phyloP scores from a whole-genome alignment of 148 eudicot species.

The Persicaria maculosa region DNA sequence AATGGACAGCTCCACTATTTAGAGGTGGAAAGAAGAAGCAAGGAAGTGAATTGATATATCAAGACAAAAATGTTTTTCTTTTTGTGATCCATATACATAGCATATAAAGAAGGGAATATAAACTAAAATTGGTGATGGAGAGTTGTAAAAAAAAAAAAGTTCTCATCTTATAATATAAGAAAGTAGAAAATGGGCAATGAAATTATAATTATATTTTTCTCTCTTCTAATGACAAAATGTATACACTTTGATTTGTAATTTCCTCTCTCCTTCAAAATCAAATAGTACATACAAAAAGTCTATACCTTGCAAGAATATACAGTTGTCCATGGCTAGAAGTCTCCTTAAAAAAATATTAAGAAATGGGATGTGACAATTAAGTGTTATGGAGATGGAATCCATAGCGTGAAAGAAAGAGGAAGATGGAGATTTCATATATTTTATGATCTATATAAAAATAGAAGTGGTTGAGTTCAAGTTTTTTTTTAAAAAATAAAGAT shows the following conservation, averaged over 20 bases:
- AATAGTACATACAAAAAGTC: neutral
- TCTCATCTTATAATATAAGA: no score
- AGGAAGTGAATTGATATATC: neutral
- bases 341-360: constrained; percentile 5
- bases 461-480: constrained; percentile 9
- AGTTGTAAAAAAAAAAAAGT: no score
- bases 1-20: neutral
- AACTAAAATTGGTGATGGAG: no score
- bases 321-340: constrained; percentile 3
- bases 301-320: constrained; percentile 10
- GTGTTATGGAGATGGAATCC: constrained; percentile 7
- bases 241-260: neutral
- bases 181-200: neutral
- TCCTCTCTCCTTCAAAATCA: neutral
- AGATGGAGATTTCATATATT: neutral
- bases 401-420: constrained; percentile 8
- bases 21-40: neutral
- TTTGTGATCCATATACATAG: neutral
- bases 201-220: neutral
- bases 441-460: neutral
- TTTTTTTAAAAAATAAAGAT: neutral
- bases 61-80: neutral
- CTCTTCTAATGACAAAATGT: neutral
- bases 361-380: neutral
- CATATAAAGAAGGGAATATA: no score